Evolutionary conservation across 2,329 filamentous ascomycete species (phyloP), one percentile per base, ranked within the genome.

Genomic region (Zopfia rhizophila): DNA sequence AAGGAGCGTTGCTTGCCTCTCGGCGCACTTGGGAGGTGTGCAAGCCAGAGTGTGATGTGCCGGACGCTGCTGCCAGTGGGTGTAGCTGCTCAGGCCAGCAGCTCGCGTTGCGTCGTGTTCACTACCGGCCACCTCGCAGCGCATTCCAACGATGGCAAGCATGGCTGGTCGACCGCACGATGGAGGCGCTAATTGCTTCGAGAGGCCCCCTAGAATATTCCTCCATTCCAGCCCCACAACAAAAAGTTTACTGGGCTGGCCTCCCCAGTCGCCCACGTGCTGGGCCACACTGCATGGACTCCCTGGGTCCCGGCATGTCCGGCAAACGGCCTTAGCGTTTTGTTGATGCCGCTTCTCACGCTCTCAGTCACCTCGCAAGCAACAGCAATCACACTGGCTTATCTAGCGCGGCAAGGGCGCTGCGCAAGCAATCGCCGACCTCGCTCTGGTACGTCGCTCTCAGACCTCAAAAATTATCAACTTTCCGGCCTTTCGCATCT

Each of bases 221-320:
- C 28, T 16, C 25, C 35, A 19, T 38, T 13, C 11, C 19, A 23
- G 41, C 31, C 50, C 46, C 45, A 46, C 40, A 45, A n/a, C 32
- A 36, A 10, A 50, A 24, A 45, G 46, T 53, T 49, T 53, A 25
- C 25, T 21, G 37, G 32, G 43, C 23, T 33, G 17, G 12, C 17
- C 36, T 11, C 38, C 51, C 51, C 31, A 17, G 38, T 30, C 30
- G 21, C 18, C 46, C 51, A 53, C 51, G 51, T 53, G 51, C 37
- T 28, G 29, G 13, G 16, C 19, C 11, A 22, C 28, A 12, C 25
- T 7, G n/a, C 8, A 11, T 19, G 38, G 24, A n/a, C 27, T 27
- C 14, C 4, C 17, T 21, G 37, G 6, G 10, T 7, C 12, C 32
- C 11, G 12, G 14, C 32, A 7, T 36, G 13, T 14, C n/a, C n/a